These are phyloP conservation scores for Chlorophyllum brunneum DNA, from an alignment of 768 basidiomycete species.

Conservation along the genomic window DNA sequence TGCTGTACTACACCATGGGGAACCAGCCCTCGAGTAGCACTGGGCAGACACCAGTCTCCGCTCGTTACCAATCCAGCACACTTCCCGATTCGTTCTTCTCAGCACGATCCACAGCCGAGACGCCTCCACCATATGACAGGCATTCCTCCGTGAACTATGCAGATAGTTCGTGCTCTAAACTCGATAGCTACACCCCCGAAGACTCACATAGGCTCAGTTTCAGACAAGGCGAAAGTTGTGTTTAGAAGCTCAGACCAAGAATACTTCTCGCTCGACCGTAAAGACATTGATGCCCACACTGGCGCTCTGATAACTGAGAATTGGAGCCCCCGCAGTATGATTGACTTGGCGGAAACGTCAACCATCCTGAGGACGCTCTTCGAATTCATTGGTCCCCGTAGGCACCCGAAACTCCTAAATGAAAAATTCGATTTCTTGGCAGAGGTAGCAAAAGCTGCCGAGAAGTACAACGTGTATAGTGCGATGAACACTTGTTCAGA, in stretches of 20 bases:
- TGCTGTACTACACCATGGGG: neutral
- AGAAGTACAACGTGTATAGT: slow-evolving; percentile 13
- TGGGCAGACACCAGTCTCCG: neutral
- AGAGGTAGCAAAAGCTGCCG: slow-evolving; percentile 13
- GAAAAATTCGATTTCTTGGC: slow-evolving; percentile 10
- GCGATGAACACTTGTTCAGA: slow-evolving; percentile 15
- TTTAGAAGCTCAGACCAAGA: slow-evolving; percentile 3
- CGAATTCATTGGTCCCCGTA: slow-evolving; percentile 15
- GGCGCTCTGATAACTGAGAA: slow-evolving; percentile 16
- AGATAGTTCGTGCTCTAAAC: neutral
- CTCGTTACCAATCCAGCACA: neutral
- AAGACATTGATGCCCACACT: slow-evolving; percentile 15
- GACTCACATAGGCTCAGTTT: neutral
- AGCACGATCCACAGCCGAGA: neutral
- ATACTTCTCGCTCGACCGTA: slow-evolving; percentile 10
- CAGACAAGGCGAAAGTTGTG: neutral
- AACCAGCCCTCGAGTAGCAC: neutral
- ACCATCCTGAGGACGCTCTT: slow-evolving; percentile 16
- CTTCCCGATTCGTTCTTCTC: slow-evolving; percentile 7
- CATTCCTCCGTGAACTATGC: neutral
- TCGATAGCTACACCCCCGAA: too few species aligned
- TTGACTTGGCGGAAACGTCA: slow-evolving; percentile 13
- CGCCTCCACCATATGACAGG: neutral
- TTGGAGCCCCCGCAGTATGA: slow-evolving; percentile 7
- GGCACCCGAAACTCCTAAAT: slow-evolving; percentile 8